These are phyloP conservation scores for Gossypioides kirkii DNA, from an alignment of 345 rosid genomes.

Conservation along the genomic window DNA sequence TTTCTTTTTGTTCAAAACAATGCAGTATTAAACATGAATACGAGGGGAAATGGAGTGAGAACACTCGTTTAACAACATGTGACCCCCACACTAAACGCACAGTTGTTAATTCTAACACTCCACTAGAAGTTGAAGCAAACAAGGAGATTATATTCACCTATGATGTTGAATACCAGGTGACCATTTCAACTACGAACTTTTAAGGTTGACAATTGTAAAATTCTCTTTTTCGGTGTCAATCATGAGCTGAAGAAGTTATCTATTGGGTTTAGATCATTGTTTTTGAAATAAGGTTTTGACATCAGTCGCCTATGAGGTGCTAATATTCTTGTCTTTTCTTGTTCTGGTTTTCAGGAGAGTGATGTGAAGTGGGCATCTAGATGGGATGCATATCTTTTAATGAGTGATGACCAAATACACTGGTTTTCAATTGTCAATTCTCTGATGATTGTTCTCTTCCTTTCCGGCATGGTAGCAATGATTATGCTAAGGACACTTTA, in stretches of 20 bases:
- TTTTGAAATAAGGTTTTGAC: background rate
- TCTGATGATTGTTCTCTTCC: constrained; percentile 76
- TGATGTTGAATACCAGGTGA: constrained; percentile 84
- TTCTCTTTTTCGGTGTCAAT: background rate
- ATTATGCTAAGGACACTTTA: constrained; percentile 74
- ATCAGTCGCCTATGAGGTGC: background rate
- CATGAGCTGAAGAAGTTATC: background rate
- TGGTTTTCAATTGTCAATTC: constrained; percentile 85
- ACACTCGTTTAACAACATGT: constrained; percentile 74
- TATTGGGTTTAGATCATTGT: background rate
- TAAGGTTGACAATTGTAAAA: background rate
- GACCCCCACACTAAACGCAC: constrained; percentile 73
- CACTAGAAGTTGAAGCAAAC: constrained; percentile 76
- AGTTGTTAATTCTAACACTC: constrained; percentile 76
- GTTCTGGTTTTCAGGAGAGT: constrained; percentile 43
- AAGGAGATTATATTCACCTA: constrained; percentile 85
- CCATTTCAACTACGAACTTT: constrained; percentile 18
- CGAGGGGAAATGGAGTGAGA: constrained; percentile 72
- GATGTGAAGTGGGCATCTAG: constrained; percentile 87
- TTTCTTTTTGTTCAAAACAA: background rate
- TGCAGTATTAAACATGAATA: constrained; percentile 78
- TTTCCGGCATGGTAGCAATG: constrained; percentile 87
- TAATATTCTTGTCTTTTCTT: constrained; percentile 14
- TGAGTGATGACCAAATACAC: constrained; percentile 41
- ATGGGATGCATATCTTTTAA: constrained; percentile 72